Percentiles rank a stretch among this genome's conserved stretches.
phyloP scores from a whole-genome alignment of 2,329 filamentous ascomycete genomes.

The Microcyclosporella mali region DNA sequence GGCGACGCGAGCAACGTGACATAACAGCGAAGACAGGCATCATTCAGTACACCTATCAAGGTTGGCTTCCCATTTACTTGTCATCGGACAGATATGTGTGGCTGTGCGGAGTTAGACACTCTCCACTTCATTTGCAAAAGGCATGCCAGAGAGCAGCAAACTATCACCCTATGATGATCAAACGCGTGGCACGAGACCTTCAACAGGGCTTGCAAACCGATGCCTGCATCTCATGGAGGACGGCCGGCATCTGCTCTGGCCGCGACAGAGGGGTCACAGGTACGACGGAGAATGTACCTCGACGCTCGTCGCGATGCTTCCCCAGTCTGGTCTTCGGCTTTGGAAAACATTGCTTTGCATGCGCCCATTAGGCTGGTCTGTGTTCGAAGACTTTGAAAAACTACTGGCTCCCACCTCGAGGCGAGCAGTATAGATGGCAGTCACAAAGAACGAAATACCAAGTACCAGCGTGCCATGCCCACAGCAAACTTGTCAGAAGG shows the following conservation, averaged over 20 bases:
- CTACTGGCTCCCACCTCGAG: no score
- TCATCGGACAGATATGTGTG: neutral
- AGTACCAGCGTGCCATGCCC: neutral
- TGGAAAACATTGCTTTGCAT: no score
- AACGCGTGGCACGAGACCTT: constrained; percentile 11
- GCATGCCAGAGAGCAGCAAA: neutral
- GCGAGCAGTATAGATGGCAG: neutral
- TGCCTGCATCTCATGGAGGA: constrained; percentile 2
- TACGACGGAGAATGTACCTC: no score
- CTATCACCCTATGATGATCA: constrained; percentile 1
- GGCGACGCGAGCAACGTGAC: neutral
- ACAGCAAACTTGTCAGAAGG: neutral
- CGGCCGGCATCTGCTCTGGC: neutral
- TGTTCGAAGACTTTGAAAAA: neutral
- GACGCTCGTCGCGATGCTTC: no score
- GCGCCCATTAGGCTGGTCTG: no score
- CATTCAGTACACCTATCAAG: no score
- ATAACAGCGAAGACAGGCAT: no score
- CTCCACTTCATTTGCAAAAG: constrained; percentile 1
- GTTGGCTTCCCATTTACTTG: no score
- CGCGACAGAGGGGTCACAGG: constrained; percentile 1
- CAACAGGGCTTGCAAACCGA: constrained; percentile 3
- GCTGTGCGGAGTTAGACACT: constrained; percentile 7
- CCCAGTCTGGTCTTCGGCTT: no score
- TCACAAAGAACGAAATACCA: neutral